These are phyloP conservation scores for Aspergillus ibericus DNA, from an alignment of 2,329 filamentous ascomycete genomes.

Conservation along the genomic window DNA sequence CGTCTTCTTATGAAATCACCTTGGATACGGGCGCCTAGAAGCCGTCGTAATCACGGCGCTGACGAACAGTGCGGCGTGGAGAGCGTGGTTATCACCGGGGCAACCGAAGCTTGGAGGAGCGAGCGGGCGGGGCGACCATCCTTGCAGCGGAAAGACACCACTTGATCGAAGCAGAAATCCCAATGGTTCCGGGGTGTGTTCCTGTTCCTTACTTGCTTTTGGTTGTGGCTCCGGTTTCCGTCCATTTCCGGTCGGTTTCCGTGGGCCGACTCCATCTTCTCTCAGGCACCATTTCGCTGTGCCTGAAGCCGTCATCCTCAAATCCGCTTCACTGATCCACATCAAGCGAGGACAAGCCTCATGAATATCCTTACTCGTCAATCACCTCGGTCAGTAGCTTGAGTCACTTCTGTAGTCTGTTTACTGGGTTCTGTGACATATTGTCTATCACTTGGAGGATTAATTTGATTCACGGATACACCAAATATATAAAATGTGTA, in stretches of 20 bases:
- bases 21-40: constrained; percentile 12
- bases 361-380: no score
- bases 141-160: constrained; percentile 2
- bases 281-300: not conserved
- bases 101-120: constrained; percentile 11
- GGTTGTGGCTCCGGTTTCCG: not conserved
- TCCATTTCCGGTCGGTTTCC: not conserved
- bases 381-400: no score
- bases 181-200: not conserved
- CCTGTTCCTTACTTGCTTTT: not conserved
- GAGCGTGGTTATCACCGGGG: constrained; percentile 14
- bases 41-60: constrained; percentile 7
- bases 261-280: not conserved
- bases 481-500: no score
- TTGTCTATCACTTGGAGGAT: no score
- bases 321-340: no score
- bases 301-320: no score
- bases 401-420: no score
- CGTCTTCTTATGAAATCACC: constrained; percentile 1
- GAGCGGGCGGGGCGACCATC: constrained; percentile 6
- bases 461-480: no score
- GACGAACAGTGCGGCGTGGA: constrained; percentile 10
- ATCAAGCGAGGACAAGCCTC: no score
- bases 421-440: no score
- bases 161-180: no score